Evolutionary conservation across 257 asterid genomes (phyloP).

Genomic region (Handroanthus guayacan): DNA sequence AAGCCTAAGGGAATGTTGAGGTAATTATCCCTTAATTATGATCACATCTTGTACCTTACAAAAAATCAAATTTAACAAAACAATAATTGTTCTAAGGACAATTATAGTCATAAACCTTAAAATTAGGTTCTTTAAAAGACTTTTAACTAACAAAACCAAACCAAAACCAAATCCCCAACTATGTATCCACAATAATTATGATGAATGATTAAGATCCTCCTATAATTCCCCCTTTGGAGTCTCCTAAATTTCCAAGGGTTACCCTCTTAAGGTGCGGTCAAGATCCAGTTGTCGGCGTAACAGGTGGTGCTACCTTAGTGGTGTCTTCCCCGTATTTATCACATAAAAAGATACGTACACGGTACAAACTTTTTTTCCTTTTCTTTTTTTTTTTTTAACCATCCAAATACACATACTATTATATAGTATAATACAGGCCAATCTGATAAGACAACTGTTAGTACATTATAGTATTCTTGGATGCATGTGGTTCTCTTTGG

Average conservation of each 20-base stretch:
- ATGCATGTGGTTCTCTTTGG: slow-evolving; percentile 63
- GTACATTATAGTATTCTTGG: slow-evolving; percentile 29
- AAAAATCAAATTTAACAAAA: too few species aligned
- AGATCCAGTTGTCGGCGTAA: slow-evolving; percentile 58
- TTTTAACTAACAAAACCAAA: slow-evolving; percentile 9
- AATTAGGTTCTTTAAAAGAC: not conserved
- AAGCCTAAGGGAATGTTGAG: too few species aligned
- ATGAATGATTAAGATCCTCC: slow-evolving; percentile 26
- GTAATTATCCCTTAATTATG: too few species aligned
- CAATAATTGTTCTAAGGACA: too few species aligned
- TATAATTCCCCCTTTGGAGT: slow-evolving; percentile 22
- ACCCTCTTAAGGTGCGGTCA: slow-evolving; percentile 64
- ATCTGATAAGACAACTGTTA: slow-evolving; percentile 34
- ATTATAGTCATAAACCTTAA: not conserved
- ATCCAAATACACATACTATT: not conserved
- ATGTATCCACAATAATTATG: slow-evolving; percentile 26
- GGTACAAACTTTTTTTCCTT: not conserved
- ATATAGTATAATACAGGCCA: not conserved
- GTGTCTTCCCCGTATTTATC: not conserved
- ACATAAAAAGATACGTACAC: not conserved
- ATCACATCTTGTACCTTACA: too few species aligned
- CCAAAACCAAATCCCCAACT: not conserved
- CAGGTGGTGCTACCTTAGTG: slow-evolving; percentile 40
- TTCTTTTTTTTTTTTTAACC: not conserved
- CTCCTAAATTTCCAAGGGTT: slow-evolving; percentile 40